Conservation (phyloP, 2,329 filamentous ascomycete species). For the Aspergillus sp. region DNA sequence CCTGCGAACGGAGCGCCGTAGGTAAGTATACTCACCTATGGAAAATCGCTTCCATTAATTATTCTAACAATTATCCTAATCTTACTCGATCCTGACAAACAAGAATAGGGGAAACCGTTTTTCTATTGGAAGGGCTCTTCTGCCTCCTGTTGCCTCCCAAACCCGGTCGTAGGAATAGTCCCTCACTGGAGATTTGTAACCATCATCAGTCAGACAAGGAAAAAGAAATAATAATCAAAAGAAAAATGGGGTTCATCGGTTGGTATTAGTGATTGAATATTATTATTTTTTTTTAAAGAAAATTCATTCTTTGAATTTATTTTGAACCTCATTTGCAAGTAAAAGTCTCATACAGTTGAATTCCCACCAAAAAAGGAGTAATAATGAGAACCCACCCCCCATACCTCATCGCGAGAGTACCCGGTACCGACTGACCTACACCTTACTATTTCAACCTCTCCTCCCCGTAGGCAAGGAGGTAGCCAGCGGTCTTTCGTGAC, state of each 20-base stretch:
- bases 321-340: not conserved
- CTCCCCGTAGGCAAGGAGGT: slow-evolving; percentile 3
- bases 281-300: not conserved
- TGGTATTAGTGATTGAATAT: not conserved
- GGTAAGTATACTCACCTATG: not conserved
- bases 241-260: not conserved
- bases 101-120: not conserved
- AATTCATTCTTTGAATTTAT: not conserved
- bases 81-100: slow-evolving; percentile 6
- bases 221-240: slow-evolving; percentile 5
- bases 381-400: not conserved
- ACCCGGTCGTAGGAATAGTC: slow-evolving; percentile 13
- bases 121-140: not conserved
- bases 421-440: not conserved
- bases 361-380: not conserved
- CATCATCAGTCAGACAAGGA: slow-evolving; percentile 6
- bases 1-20: slow-evolving; percentile 4
- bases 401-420: not conserved
- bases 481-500: not conserved
- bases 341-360: slow-evolving; percentile 7
- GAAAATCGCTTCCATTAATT: not conserved
- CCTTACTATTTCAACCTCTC: slow-evolving; percentile 21
- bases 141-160: slow-evolving; percentile 8
- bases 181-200: slow-evolving; percentile 10
- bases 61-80: slow-evolving; percentile 1